phyloP scores from a whole-genome alignment of 805 yeast genomes.

The Wickerhamiella qilinensis region DNA sequence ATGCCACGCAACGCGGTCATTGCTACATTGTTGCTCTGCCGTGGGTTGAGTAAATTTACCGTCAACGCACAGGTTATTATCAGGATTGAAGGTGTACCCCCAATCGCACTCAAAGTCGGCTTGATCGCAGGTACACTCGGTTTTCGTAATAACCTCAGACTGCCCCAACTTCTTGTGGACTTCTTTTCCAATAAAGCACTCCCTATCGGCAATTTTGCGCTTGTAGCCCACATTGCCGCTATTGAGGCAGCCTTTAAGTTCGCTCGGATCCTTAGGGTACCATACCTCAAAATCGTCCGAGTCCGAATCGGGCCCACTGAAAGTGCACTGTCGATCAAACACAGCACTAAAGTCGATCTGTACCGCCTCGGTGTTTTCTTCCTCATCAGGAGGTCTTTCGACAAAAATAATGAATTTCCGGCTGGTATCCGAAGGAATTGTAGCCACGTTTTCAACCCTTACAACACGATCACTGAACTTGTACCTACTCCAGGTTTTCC shows the following conservation, averaged over 20 bases:
- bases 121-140: constrained; percentile 76
- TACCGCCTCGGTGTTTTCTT: constrained; percentile 30
- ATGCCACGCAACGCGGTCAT: constrained; percentile 41
- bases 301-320: constrained; percentile 29
- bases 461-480: constrained; percentile 44
- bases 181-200: constrained; percentile 37
- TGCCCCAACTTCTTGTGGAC: too few relatives aligned
- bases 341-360: constrained; percentile 43
- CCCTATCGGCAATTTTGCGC: constrained; percentile 39
- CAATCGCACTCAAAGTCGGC: constrained; percentile 90
- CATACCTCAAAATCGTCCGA: constrained; percentile 47
- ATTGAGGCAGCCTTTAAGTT: constrained; percentile 35
- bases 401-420: constrained; percentile 57
- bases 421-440: constrained; percentile 86
- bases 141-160: too few relatives aligned
- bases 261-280: constrained; percentile 42
- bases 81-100: constrained; percentile 56
- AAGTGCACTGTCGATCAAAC: constrained; percentile 37
- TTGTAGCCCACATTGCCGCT: constrained; percentile 52
- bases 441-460: constrained; percentile 54
- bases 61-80: too few relatives aligned
- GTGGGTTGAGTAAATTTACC: too few relatives aligned
- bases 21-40: constrained; percentile 10
- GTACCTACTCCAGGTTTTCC: constrained; percentile 55
- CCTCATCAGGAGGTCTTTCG: constrained; percentile 28